These are phyloP conservation scores for Ceratonia siliqua DNA, from an alignment of 306 rosid genomes.

Conservation along the genomic window DNA sequence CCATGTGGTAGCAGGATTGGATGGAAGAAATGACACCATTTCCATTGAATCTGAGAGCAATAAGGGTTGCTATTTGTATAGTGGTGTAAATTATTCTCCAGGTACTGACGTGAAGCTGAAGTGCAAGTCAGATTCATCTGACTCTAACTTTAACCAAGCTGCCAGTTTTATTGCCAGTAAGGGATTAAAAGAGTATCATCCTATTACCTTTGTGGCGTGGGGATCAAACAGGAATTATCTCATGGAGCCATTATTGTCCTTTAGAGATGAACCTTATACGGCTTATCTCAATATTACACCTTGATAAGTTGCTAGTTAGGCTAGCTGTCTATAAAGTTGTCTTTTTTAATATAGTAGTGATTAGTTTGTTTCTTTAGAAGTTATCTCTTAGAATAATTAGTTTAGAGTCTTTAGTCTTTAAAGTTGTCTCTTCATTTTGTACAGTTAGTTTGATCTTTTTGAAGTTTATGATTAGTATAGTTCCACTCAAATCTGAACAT, in stretches of 20 bases:
- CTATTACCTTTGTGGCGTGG: conserved; percentile 54
- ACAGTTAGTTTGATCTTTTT: too few species aligned
- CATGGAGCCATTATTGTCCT: conserved; percentile 50
- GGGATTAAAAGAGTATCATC: conserved; percentile 53
- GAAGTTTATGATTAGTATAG: too few species aligned
- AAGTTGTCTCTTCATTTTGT: too few species aligned
- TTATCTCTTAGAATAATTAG: too few species aligned
- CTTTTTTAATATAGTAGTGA: too few species aligned
- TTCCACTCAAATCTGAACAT: too few species aligned
- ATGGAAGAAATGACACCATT: conserved; percentile 34
- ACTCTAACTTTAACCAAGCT: conserved; percentile 26
- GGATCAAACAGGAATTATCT: conserved; percentile 56
- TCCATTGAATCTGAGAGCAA: conserved; percentile 46
- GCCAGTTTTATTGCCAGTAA: conserved; percentile 45
- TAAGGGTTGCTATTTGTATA: conserved; percentile 49
- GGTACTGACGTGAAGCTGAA: conserved; percentile 37
- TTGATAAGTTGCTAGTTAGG: too few species aligned
- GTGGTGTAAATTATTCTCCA: not conserved
- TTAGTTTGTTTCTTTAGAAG: too few species aligned
- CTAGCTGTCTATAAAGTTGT: too few species aligned
- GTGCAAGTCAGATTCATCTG: conserved; percentile 31
- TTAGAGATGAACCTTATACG: conserved; percentile 50
- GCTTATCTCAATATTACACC: conserved; percentile 45
- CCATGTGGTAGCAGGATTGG: conserved; percentile 50
- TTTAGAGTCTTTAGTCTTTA: too few species aligned